Evolutionary conservation across 805 yeast genomes (phyloP), one percentile per base, ranked within the genome.

Genomic region (Ogataea polymorpha): DNA sequence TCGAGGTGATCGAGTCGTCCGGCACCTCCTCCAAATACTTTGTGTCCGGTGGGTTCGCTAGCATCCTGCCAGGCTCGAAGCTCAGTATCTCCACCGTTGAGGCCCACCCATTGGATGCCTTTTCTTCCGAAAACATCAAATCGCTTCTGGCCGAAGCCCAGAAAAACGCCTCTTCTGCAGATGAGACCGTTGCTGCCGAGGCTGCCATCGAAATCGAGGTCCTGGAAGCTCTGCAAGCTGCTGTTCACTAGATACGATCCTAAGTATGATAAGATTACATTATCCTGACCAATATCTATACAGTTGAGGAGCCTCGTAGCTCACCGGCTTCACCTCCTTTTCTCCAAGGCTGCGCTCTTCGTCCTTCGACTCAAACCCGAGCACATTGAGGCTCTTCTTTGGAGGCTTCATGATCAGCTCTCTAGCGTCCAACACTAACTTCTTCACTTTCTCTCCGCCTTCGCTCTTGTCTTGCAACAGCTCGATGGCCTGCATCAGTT

Each of bases 191-290:
- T 52, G 93, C 95, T 56, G 95, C 96, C 53, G 95, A 86, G 73
- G 98, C 98, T 60, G 80, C 82, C 67, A 87, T 93, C 63, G 93
- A 91, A 77, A 75, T 91, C 63, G 97, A 93, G 73, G 96, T 93
- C 43, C 80, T 93, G 65, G 96, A 91, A 80, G 93, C 96, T 58
- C 76, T 91, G 65, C 84, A 86, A 67, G 78, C 82, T 56, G 80
- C 83, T 66, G 88, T 48, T 35, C 51, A 48, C 42, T 48, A 37
- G 37, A 34, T 35, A 36, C 40, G 40, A 37, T 32, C 23, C 32
- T 38, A 26, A 31, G 36, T 31, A 44, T 31, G 37, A 33, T 44
- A 44, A 41, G 34, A 38, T 33, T 44, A 44, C 43, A 50, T 30
- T 26, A 35, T 27, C 82, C 84, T 32, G 81, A 74, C 86, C 86